Percentiles rank a stretch among this genome's conserved stretches.
Conservation (phyloP, 306 rosid genomes). For the Vicia faba region DNA sequence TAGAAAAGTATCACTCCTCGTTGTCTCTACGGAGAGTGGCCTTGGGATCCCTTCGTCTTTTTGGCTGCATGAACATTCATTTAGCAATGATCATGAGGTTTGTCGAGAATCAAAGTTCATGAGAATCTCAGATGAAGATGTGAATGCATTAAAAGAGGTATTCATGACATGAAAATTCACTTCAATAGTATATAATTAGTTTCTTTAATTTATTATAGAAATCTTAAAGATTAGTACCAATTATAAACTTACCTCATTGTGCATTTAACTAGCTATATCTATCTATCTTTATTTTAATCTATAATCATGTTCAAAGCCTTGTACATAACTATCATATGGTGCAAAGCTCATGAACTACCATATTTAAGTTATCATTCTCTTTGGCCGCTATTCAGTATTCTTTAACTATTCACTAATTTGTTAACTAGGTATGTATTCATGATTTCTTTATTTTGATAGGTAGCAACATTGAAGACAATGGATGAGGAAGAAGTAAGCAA, state of each 20-base stretch:
- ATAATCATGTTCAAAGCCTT: slow-evolving; percentile 1
- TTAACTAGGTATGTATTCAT: not conserved
- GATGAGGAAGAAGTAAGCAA: slow-evolving; percentile 40
- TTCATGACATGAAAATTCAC: too few species aligned
- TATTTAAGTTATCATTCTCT: not conserved
- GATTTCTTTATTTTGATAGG: slow-evolving; percentile 34
- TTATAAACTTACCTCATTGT: not conserved
- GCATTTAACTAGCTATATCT: not conserved
- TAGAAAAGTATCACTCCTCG: too few species aligned
- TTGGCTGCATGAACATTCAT: too few species aligned
- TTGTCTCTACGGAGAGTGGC: too few species aligned
- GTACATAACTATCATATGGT: slow-evolving; percentile 38
- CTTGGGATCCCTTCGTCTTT: too few species aligned
- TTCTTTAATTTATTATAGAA: not conserved
- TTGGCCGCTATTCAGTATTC: not conserved
- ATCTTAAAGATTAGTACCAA: not conserved
- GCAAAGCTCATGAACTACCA: slow-evolving; percentile 33
- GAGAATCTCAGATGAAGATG: too few species aligned
- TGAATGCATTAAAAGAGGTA: too few species aligned
- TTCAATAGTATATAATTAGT: not conserved
- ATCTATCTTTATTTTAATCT: not conserved
- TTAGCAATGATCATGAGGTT: too few species aligned
- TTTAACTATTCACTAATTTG: not conserved
- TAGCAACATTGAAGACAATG: slow-evolving; percentile 24
- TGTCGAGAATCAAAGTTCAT: too few species aligned